phyloP scores from a whole-genome alignment of 2,329 filamentous ascomycete genomes.

The Conoideocrella luteorostrata region DNA sequence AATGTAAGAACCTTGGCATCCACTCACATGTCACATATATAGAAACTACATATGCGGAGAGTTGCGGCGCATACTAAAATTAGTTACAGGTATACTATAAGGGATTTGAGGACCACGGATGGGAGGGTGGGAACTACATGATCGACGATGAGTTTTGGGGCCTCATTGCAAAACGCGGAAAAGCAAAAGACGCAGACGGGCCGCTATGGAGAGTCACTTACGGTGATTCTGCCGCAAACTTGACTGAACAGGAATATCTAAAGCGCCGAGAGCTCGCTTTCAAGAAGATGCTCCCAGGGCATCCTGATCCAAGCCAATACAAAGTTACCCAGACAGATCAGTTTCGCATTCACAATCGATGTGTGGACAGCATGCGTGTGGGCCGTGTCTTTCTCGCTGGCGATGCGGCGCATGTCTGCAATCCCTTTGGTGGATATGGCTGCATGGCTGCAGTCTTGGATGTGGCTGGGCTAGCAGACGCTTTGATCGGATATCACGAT shows the following conservation, averaged over 20 bases:
- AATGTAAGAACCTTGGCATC: conserved; percentile 32
- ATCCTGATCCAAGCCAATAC: conserved; percentile 43
- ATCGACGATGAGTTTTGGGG: conserved; percentile 46
- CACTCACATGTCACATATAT: neutral
- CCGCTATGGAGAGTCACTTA: conserved; percentile 48
- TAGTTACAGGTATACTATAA: conserved; percentile 35
- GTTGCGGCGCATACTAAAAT: too few relatives aligned
- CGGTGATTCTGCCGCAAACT: conserved; percentile 37
- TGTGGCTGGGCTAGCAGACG: conserved; percentile 40
- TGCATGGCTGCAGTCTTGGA: conserved; percentile 43
- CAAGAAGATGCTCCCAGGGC: conserved; percentile 41
- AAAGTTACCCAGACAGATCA: conserved; percentile 31
- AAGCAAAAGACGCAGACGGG: conserved; percentile 21
- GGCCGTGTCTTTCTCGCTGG: conserved; percentile 42
- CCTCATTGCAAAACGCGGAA: conserved; percentile 44
- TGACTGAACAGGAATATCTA: conserved; percentile 30
- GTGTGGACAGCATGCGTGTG: conserved; percentile 39
- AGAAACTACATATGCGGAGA: too few relatives aligned
- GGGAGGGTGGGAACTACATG: conserved; percentile 42
- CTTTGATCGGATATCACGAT: conserved; percentile 34
- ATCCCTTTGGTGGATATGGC: conserved; percentile 45
- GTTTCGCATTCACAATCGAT: conserved; percentile 45
- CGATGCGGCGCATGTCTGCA: conserved; percentile 47
- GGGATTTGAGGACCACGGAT: conserved; percentile 36
- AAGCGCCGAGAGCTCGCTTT: conserved; percentile 18